phyloP scores from a whole-genome alignment of 176 grass and related monocot genomes.

The Oryza coarctata region DNA sequence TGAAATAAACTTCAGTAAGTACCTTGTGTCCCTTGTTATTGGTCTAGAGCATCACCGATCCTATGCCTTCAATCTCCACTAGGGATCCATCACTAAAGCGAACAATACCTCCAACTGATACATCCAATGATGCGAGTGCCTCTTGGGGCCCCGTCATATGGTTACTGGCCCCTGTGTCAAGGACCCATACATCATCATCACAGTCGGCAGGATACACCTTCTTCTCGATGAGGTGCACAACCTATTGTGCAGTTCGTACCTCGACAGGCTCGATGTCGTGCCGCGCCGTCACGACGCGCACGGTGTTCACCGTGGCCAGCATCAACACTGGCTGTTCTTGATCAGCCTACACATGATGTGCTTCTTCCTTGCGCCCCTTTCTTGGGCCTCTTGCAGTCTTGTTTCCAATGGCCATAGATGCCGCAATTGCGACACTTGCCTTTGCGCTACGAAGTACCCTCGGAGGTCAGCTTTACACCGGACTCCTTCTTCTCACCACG shows the following conservation, averaged over 20 bases:
- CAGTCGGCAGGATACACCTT: background rate
- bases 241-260: no score
- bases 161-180: background rate
- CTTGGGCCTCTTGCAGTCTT: no score
- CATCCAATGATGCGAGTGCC: background rate
- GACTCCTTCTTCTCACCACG: no score
- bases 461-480: no score
- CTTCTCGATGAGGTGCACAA: background rate
- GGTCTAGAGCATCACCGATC: no score
- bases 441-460: background rate
- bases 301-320: background rate
- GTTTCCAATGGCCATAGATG: no score
- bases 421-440: no score
- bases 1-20: no score
- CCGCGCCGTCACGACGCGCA: background rate
- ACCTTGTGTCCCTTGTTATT: no score
- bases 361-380: background rate
- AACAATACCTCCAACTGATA: background rate
- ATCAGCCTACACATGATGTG: background rate
- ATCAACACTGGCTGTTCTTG: background rate
- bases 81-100: no score
- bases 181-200: background rate
- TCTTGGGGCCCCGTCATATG: background rate
- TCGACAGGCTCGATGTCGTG: background rate
- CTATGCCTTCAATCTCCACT: no score